These are phyloP conservation scores for Phlebiopsis gigantea DNA, from an alignment of 768 basidiomycete genomes.

Conservation along the genomic window DNA sequence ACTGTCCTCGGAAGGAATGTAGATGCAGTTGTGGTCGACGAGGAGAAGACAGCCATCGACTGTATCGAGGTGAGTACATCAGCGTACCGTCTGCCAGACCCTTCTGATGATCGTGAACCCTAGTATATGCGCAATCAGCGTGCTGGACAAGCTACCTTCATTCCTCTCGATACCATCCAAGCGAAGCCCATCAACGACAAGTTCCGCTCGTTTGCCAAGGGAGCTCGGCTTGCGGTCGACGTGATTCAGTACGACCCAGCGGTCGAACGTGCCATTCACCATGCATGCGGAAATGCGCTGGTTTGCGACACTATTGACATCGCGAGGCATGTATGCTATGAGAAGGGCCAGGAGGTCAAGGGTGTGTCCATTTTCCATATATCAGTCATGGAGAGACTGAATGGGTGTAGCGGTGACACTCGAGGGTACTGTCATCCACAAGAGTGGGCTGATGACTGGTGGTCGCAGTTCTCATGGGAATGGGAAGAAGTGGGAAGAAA, in stretches of 20 bases:
- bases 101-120: neutral
- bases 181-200: constrained; percentile 93
- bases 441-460: constrained; percentile 96
- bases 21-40: constrained; percentile 94
- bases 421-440: constrained; percentile 96
- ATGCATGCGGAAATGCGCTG: constrained; percentile 91
- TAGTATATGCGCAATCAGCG: constrained; percentile 95
- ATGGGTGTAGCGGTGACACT: constrained; percentile 98
- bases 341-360: constrained; percentile 95
- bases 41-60: constrained; percentile 94
- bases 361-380: constrained; percentile 40
- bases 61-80: constrained; percentile 84
- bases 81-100: too few relatives aligned
- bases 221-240: constrained; percentile 56
- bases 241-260: constrained; percentile 60
- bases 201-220: constrained; percentile 85
- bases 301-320: constrained; percentile 96
- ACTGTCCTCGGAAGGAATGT: constrained; percentile 92
- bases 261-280: constrained; percentile 92
- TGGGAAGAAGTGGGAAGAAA: constrained; percentile 93
- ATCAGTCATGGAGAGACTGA: neutral
- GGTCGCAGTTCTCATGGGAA: constrained; percentile 73
- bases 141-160: constrained; percentile 93
- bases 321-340: constrained; percentile 86
- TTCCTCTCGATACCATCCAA: constrained; percentile 97